These are phyloP conservation scores for Fraxinus angustifolia DNA, from an alignment of 305 asterid species.

Conservation along the genomic window DNA sequence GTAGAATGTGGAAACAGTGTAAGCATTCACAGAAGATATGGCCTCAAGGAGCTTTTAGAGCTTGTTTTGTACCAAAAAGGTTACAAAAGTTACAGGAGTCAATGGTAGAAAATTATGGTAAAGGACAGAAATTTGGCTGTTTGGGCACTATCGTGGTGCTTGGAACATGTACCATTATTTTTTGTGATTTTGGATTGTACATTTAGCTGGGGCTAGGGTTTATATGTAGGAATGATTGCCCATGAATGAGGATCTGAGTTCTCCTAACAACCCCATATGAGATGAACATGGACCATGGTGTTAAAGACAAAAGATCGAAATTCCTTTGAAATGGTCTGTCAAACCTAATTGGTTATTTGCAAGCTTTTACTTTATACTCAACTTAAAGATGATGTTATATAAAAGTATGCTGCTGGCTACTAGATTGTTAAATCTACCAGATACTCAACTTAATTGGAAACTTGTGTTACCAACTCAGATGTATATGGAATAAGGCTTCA, in stretches of 20 bases:
- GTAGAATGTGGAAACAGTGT: not conserved
- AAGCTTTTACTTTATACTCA: not conserved
- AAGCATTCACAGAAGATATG: not conserved
- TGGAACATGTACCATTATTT: not conserved
- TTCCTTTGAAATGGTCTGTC: not conserved
- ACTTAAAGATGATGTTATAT: not conserved
- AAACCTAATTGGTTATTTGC: not conserved
- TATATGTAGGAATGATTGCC: not conserved
- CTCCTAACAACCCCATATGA: not conserved
- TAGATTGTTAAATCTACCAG: not conserved
- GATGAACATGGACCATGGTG: not conserved
- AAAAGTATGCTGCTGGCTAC: not conserved
- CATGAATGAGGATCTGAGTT: not conserved
- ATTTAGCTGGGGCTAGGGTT: not conserved
- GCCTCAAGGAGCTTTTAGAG: not conserved
- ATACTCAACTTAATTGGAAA: not conserved
- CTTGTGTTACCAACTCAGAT: not conserved
- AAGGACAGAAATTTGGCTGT: not conserved
- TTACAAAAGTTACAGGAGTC: not conserved
- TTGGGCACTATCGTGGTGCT: not conserved
- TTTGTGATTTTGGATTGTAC: not conserved
- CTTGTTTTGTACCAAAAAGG: not conserved
- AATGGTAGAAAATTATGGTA: not conserved
- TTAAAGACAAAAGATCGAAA: not conserved
- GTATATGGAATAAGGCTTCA: not conserved